These are phyloP conservation scores for Trichophyton simii DNA, from an alignment of 2,329 filamentous ascomycete genomes.

Conservation along the genomic window DNA sequence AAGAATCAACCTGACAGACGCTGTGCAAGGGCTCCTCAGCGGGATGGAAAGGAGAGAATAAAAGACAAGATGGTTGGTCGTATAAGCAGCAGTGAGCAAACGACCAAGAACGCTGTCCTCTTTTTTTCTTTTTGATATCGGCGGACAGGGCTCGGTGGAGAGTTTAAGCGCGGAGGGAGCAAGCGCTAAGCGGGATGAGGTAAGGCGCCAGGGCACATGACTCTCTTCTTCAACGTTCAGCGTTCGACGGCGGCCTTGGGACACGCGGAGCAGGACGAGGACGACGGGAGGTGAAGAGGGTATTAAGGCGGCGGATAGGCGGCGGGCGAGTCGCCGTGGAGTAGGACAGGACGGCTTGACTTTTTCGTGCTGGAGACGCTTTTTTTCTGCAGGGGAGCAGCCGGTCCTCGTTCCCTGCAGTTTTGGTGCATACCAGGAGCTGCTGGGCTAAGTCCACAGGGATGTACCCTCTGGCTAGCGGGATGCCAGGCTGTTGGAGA, in stretches of 20 bases:
- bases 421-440: not conserved
- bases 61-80: not conserved
- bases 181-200: slow-evolving; percentile 8
- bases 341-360: not conserved
- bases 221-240: not conserved
- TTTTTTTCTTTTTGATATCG: slow-evolving; percentile 2
- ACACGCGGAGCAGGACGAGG: too few species aligned
- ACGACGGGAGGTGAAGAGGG: not conserved
- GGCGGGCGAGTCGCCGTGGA: not conserved
- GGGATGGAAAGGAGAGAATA: not conserved
- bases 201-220: slow-evolving; percentile 4
- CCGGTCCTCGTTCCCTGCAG: not conserved
- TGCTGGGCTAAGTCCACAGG: not conserved
- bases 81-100: not conserved
- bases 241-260: not conserved
- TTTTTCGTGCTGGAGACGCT: not conserved
- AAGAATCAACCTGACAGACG: not conserved
- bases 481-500: not conserved
- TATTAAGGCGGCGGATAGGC: too few species aligned
- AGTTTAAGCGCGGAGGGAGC: slow-evolving; percentile 2
- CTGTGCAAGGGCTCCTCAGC: not conserved
- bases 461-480: not conserved
- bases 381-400: not conserved
- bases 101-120: not conserved
- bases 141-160: not conserved